phyloP scores from a whole-genome alignment of 305 asterid species.

The Caryopteris hybrid region DNA sequence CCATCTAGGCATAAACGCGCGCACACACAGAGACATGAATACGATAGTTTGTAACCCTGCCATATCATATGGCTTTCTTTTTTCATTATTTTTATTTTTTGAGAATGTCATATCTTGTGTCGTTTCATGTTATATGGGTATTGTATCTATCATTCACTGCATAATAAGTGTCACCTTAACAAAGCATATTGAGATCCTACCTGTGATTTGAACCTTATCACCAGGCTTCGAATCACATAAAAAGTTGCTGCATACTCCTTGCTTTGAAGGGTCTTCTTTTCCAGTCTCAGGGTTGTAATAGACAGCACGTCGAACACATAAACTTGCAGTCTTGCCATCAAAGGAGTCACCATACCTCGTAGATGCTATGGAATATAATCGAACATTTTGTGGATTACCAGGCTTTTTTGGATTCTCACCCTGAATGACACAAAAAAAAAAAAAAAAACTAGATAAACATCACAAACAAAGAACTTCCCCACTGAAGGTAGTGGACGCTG shows the following conservation, averaged over 20 bases:
- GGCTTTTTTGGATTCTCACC: conserved; percentile 97
- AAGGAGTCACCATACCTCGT: conserved; percentile 88
- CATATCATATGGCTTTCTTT: too few relatives aligned
- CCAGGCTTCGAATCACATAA: conserved; percentile 87
- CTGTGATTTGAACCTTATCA: conserved; percentile 81
- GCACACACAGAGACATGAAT: not conserved
- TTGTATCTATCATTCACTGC: not conserved
- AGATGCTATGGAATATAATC: conserved; percentile 91
- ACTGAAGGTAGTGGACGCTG: too few relatives aligned
- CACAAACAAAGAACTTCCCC: not conserved
- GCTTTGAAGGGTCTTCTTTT: conserved; percentile 78
- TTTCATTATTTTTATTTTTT: not conserved
- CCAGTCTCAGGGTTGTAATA: conserved; percentile 92
- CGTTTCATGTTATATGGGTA: not conserved
- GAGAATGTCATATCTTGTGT: not conserved
- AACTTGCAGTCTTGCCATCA: conserved; percentile 90
- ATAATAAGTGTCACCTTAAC: not conserved
- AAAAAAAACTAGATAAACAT: not conserved
- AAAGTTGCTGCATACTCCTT: conserved; percentile 89
- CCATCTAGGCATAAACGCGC: not conserved
- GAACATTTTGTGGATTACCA: conserved; percentile 80
- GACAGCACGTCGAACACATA: conserved; percentile 94
- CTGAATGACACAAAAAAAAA: conserved; percentile 30
- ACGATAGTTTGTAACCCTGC: not conserved
- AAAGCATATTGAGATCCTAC: conserved; percentile 25